Evolutionary conservation across 768 basidiomycete species (phyloP).

Genomic region (Termitomyces sp.): DNA sequence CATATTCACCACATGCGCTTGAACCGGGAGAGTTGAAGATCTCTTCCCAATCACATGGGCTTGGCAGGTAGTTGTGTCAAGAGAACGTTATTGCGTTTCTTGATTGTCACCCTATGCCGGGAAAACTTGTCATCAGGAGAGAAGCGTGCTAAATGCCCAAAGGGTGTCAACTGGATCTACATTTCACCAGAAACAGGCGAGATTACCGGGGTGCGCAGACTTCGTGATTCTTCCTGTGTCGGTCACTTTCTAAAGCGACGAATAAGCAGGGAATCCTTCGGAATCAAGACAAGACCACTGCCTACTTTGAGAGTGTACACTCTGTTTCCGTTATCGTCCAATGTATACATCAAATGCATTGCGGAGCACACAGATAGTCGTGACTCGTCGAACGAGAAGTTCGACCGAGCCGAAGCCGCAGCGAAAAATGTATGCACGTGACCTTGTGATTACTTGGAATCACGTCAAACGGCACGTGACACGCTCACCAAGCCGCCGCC

Average conservation of each 20-base stretch:
- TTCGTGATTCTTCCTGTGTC: slow-evolving; percentile 80
- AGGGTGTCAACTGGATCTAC: slow-evolving; percentile 1
- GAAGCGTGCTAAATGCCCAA: slow-evolving; percentile 73
- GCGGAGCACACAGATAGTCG: slow-evolving; percentile 16
- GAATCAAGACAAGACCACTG: not conserved
- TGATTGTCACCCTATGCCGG: slow-evolving; percentile 93
- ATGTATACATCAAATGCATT: slow-evolving; percentile 98
- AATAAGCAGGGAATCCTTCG: not conserved
- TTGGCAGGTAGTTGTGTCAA: slow-evolving; percentile 86
- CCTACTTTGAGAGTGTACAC: slow-evolving; percentile 89
- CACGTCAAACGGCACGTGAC: slow-evolving; percentile 13
- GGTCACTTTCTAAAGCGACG: slow-evolving; percentile 67
- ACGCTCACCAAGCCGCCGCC: slow-evolving; percentile 11
- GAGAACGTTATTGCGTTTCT: slow-evolving; percentile 87
- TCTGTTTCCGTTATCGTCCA: slow-evolving; percentile 72
- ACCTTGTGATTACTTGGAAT: not conserved
- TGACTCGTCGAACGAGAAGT: not conserved
- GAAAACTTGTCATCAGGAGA: slow-evolving; percentile 99
- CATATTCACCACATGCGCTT: not conserved
- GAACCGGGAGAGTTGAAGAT: not conserved
- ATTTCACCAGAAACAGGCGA: not conserved
- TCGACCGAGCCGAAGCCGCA: too few relatives aligned
- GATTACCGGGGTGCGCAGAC: slow-evolving; percentile 93
- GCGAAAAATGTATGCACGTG: slow-evolving; percentile 7
- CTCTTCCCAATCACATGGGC: slow-evolving; percentile 55